A percentile compares a stretch with the other conserved stretches of the same genome.
Conservation (phyloP, 306 rosid species). For the Arachis stenosperma region DNA sequence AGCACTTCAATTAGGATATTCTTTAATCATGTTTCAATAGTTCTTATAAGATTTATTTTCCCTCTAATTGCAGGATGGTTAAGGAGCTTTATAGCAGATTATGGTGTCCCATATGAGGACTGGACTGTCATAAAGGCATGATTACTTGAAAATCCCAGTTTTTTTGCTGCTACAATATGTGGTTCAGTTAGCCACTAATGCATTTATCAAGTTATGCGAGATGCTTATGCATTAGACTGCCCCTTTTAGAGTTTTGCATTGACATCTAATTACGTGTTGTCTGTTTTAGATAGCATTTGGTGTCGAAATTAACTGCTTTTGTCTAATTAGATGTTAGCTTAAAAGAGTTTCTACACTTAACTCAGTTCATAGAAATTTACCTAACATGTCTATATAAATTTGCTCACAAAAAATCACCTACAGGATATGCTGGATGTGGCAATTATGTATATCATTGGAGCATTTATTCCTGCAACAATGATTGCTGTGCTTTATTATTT, state of each 20-base stretch:
- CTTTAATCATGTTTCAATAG: conserved; percentile 18
- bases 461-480: conserved; percentile 84
- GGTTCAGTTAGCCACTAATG: neutral
- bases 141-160: conserved; percentile 27
- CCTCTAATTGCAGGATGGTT: conserved; percentile 56
- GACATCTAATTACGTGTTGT: no score
- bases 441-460: conserved; percentile 69
- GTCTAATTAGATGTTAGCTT: no score
- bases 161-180: neutral
- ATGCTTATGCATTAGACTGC: no score
- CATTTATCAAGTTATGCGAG: no score
- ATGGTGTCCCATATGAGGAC: conserved; percentile 76
- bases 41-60: conserved; percentile 18
- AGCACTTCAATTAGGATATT: neutral
- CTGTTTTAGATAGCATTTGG: no score
- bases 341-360: no score
- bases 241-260: no score
- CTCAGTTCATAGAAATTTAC: neutral
- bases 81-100: conserved; percentile 76
- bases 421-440: conserved; percentile 87
- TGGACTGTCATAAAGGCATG: conserved; percentile 79
- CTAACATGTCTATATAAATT: neutral
- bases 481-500: conserved; percentile 84
- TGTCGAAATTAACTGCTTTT: no score
- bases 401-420: conserved; percentile 34